Conservation (phyloP, 2,329 filamentous ascomycete species). For the Penicillium sclerotigenum region DNA sequence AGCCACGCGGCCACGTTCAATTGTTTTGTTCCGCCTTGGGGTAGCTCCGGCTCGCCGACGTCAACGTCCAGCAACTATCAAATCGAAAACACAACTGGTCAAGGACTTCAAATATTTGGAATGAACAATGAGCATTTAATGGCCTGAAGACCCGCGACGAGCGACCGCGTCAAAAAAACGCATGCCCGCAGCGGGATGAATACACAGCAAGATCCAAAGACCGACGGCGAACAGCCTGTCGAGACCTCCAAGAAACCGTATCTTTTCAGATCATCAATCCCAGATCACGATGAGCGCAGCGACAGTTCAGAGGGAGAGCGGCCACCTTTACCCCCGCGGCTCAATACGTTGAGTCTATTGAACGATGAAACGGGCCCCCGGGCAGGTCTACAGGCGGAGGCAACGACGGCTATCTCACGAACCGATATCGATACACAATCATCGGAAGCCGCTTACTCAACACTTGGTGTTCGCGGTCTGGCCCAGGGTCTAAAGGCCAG, state of each 20-base stretch:
- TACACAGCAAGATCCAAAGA: constrained; percentile 13
- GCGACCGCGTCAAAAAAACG: constrained; percentile 22
- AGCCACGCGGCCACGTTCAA: constrained; percentile 20
- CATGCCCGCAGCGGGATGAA: constrained; percentile 24
- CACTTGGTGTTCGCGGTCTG: constrained; percentile 37
- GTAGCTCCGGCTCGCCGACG: constrained; percentile 18
- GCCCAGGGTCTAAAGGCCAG: constrained; percentile 32
- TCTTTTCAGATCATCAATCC: constrained; percentile 17
- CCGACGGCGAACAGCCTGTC: constrained; percentile 14
- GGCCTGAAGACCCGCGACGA: constrained; percentile 13
- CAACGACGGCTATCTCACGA: constrained; percentile 81
- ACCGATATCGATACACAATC: constrained; percentile 76
- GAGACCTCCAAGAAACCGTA: constrained; percentile 8
- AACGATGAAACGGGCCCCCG: constrained; percentile 35
- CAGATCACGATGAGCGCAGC: constrained; percentile 17
- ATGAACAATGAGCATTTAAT: constrained; percentile 13
- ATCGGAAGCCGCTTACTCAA: constrained; percentile 66
- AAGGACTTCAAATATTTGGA: background rate
- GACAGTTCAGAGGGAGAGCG: constrained; percentile 35
- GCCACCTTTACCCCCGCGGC: constrained; percentile 49
- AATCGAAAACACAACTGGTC: background rate
- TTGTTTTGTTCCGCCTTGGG: constrained; percentile 27
- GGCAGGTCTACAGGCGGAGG: constrained; percentile 53
- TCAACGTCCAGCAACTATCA: constrained; percentile 12
- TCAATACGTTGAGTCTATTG: constrained; percentile 38